Evolutionary conservation across 2,329 filamentous ascomycete genomes (phyloP), one percentile per base, ranked within the genome.

Genomic region (Penicillium hordei): DNA sequence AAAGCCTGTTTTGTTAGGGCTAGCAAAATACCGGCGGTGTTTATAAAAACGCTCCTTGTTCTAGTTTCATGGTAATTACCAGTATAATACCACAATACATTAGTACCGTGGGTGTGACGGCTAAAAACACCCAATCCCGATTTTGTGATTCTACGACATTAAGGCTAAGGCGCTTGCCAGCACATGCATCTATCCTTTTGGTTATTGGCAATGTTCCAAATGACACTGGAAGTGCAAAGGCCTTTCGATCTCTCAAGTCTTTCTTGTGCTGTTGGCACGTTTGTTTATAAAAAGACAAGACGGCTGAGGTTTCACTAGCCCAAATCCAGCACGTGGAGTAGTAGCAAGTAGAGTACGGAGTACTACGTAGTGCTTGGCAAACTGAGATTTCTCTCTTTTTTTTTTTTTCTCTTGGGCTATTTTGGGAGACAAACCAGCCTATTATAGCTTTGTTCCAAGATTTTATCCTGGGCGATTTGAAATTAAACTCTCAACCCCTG

Each of bases 91-190:
- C 7, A 1, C 9, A 7, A 17, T 54, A 33, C 31, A 33, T 5
- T 12, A 33, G 12, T 33, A 54, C 44, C 34, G 25, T 44, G 4
- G 4, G 17, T 17, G 17, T 29, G 40, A 27, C 40, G 4, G 33
- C 21, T 38, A 31, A 21, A 29, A 43, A 23, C n/a, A 50, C 46
- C 39, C 36, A n/a, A 23, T 25, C 15, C 36, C 29, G 5, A 52
- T 17, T 31, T 39, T 17, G 23, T 4, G 27, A n/a, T 34, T 52
- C 31, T 33, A 25, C 29, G n/a, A 56, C 46, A 43, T 33, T 39
- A 49, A 42, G 21, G 19, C 33, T 39, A 23, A 23, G 36, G 34
- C 56, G 56, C 59, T 63, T 63, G 61, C 59, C 61, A 62, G 55
- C 61, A 52, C 61, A 62, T 57, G 54, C 59, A 63, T 43, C 36